These are phyloP conservation scores for Lentinula sp. DNA, from an alignment of 768 basidiomycete genomes.

Conservation along the genomic window DNA sequence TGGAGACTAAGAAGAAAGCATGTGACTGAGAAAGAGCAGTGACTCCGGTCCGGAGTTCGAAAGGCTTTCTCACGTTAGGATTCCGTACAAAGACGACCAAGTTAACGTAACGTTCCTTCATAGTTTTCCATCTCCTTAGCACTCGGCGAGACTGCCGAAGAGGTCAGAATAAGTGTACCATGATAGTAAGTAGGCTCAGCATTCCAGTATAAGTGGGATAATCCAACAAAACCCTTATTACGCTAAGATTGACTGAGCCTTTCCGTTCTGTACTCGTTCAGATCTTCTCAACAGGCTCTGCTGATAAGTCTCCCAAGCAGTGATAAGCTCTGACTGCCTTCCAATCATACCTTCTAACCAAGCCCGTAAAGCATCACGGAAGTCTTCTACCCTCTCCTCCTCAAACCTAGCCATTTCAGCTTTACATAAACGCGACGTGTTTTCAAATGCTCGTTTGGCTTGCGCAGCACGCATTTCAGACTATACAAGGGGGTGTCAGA, in stretches of 20 bases:
- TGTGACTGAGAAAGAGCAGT: too few species aligned
- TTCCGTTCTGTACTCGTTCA: slow-evolving; percentile 12
- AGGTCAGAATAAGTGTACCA: too few species aligned
- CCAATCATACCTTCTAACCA: slow-evolving; percentile 86
- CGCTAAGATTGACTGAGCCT: neutral
- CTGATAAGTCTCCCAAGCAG: slow-evolving; percentile 80
- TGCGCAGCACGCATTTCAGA: slow-evolving; percentile 82
- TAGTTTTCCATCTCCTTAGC: too few species aligned
- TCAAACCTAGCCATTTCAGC: slow-evolving; percentile 88
- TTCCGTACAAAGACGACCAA: too few species aligned
- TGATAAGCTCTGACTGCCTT: slow-evolving; percentile 80
- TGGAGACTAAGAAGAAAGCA: neutral
- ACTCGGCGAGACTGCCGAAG: too few species aligned
- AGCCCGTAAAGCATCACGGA: slow-evolving; percentile 75
- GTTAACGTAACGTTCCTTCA: too few species aligned
- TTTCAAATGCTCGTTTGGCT: slow-evolving; percentile 83
- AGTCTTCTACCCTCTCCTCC: slow-evolving; percentile 88
- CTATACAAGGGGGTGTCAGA: slow-evolving; percentile 29
- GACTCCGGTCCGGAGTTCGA: too few species aligned
- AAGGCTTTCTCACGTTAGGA: neutral
- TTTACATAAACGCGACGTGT: slow-evolving; percentile 84
- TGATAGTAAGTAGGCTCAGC: neutral
- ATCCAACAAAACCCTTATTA: neutral
- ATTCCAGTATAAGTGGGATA: neutral
- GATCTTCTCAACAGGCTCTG: slow-evolving; percentile 55